Conservation (phyloP, 1,284 basidiomycete genomes). For the Fistulina hepatica region DNA sequence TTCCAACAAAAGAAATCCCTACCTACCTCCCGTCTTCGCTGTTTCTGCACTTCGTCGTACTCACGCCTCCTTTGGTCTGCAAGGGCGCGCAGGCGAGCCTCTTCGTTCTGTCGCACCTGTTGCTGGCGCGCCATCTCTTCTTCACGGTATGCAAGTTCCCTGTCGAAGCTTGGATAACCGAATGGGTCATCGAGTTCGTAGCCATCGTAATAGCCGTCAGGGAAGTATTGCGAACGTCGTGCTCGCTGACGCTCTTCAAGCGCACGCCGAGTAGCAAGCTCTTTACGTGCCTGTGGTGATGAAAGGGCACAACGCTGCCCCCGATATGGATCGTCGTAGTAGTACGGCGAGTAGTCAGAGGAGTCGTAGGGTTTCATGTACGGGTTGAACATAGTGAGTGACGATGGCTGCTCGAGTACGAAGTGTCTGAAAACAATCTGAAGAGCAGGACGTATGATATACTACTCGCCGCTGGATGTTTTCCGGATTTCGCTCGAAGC, state of each 20-base stretch:
- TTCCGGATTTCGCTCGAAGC: too few species aligned
- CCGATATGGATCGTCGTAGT: conserved; percentile 4
- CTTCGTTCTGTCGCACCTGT: background rate
- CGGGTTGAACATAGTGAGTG: conserved; percentile 5
- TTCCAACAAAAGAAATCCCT: conserved; percentile 1
- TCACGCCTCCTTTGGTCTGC: background rate
- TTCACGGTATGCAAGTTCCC: conserved; percentile 7
- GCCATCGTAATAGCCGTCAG: conserved; percentile 10
- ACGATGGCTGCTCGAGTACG: too few species aligned
- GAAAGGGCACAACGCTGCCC: conserved; percentile 7
- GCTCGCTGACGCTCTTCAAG: conserved; percentile 4
- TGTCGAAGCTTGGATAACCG: conserved; percentile 8
- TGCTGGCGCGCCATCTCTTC: background rate
- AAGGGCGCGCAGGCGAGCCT: background rate
- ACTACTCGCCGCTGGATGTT: too few species aligned
- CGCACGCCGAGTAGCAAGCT: too few species aligned
- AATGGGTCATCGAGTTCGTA: conserved; percentile 7
- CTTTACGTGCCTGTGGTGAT: conserved; percentile 7
- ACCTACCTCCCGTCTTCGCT: conserved; percentile 6
- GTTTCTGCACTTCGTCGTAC: background rate
- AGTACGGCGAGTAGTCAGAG: conserved; percentile 4
- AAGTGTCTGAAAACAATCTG: too few species aligned
- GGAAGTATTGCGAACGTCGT: conserved; percentile 10
- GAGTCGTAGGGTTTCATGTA: conserved; percentile 9
- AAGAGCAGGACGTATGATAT: too few species aligned